phyloP scores from a whole-genome alignment of 1,284 basidiomycete species.

The Mycosarcoma maydis region DNA sequence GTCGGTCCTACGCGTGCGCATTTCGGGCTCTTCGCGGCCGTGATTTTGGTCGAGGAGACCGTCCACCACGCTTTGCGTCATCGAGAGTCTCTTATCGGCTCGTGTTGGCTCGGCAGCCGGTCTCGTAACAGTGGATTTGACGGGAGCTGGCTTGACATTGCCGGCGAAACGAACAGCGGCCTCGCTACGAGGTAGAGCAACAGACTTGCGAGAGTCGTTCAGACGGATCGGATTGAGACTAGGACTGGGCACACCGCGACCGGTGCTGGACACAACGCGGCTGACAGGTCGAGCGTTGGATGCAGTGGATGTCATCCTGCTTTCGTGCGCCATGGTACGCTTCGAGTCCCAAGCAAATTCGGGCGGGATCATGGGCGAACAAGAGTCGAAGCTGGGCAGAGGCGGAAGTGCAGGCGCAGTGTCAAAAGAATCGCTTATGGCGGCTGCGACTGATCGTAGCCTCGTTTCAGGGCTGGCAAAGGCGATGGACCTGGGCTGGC shows the following conservation, averaged over 20 bases:
- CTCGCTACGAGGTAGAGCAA: constrained; percentile 26
- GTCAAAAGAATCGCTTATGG: constrained; percentile 11
- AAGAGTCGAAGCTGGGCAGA: constrained; percentile 36
- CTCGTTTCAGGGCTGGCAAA: constrained; percentile 21
- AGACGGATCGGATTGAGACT: constrained; percentile 25
- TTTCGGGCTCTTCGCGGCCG: constrained; percentile 51
- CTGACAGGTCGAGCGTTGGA: constrained; percentile 30
- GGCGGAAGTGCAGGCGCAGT: constrained; percentile 35
- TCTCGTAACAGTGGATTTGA: constrained; percentile 10
- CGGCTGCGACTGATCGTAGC: constrained; percentile 5
- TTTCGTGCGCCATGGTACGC: constrained; percentile 17
- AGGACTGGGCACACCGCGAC: constrained; percentile 47
- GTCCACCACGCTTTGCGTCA: constrained; percentile 45
- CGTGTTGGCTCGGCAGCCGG: constrained; percentile 1
- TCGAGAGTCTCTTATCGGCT: constrained; percentile 38
- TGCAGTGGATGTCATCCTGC: constrained; percentile 15
- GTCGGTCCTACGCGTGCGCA: constrained; percentile 30
- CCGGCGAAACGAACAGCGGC: constrained; percentile 17
- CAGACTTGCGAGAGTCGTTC: constrained; percentile 39
- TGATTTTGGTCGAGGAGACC: constrained; percentile 40
- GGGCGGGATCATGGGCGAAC: constrained; percentile 44
- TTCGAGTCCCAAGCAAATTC: constrained; percentile 38
- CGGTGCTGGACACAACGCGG: constrained; percentile 43
- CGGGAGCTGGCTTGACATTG: constrained; percentile 8
- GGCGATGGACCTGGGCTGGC: constrained; percentile 14